Base-by-base conservation (phyloP, 2,329 filamentous ascomycete genomes). In the Sporothrix pseudoabietina region DNA sequence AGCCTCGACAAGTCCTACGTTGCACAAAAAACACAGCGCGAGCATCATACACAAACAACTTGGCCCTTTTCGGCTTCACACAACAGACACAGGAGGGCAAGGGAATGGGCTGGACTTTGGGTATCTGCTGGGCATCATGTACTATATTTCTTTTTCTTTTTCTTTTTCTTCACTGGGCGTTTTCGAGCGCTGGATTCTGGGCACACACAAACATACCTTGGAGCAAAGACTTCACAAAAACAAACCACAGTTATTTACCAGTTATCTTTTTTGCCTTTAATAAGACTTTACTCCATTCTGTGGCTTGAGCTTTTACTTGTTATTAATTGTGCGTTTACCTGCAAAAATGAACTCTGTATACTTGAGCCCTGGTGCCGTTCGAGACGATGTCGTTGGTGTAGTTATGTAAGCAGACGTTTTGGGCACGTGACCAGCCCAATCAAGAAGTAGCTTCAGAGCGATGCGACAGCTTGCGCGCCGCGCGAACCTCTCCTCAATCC, bases 391-490 rank as follows among this genome's bases (percentile, higher is more conserved):
- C 26, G 35, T 26, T 44, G 10, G 30, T 47, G 22, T 47, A 66
- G 14, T 44, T 47, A 66, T 19, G 39, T 44, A 44, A 66, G n/a
- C 39, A 2, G 32, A 2, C 1, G 6, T 57, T 1, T 7, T 3
- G 1, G 10, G n/a, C 61, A 66, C 61, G 61, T 66, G 61, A 66
- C 14, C 1, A 4, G 14, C 32, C 16, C 32, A 41, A 63, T 47
- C 30, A n/a, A 44, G n/a, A 16, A 66, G 16, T 66, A 66, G 61
- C 61, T 66, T 47, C 61, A 16, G 5, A 7, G 41, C 39, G 22
- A 47, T 66, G 39, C 61, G 61, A 30, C 61, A 19, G 30, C 61
- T 47, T 47, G 61, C 61, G 61, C 61, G 61, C 61, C n/a, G 39
- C 61, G 61, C 39, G 61, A 63, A 47, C 61, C 61, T 47, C 12